Evolutionary conservation across 2,329 filamentous ascomycete species (phyloP).

Genomic region (Xylariaceae sp.): DNA sequence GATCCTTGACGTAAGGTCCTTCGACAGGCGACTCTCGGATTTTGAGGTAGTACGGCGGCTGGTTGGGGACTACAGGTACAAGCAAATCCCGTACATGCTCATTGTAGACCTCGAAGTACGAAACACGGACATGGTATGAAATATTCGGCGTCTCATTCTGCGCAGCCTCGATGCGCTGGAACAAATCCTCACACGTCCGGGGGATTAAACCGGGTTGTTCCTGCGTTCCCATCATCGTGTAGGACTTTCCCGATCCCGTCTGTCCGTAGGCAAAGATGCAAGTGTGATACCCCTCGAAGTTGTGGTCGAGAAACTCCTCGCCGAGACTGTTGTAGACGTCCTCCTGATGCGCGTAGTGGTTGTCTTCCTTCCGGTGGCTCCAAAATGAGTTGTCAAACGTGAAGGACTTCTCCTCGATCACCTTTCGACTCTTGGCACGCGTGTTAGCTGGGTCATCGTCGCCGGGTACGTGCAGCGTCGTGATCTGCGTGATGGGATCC

Average conservation of each 20-base stretch:
- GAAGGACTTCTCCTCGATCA: conserved; percentile 83
- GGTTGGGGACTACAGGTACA: conserved; percentile 65
- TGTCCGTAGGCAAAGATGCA: conserved; percentile 99
- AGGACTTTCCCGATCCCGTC: conserved; percentile 95
- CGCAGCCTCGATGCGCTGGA: conserved; percentile 80
- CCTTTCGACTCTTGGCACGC: conserved; percentile 64
- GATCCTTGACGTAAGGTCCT: conserved; percentile 92
- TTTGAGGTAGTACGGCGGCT: conserved; percentile 87
- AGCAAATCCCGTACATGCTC: conserved; percentile 95
- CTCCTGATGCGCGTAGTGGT: conserved; percentile 86
- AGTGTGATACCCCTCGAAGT: conserved; percentile 98
- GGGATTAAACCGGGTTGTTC: conserved; percentile 90
- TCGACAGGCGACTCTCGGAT: conserved; percentile 94
- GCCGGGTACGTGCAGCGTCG: conserved; percentile 70
- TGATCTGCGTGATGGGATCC: conserved; percentile 82
- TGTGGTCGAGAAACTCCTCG: conserved; percentile 97
- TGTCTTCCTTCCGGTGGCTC: conserved; percentile 77
- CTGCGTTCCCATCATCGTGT: conserved; percentile 92
- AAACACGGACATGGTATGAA: conserved; percentile 94
- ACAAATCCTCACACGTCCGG: conserved; percentile 91
- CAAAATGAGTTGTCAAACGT: conserved; percentile 98
- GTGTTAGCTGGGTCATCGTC: conserved; percentile 51
- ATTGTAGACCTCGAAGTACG: conserved; percentile 99
- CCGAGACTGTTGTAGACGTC: conserved; percentile 92
- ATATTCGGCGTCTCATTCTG: conserved; percentile 81